Percentiles rank a stretch among this genome's conserved stretches.
Evolutionary conservation across 768 basidiomycete species (phyloP).

Genomic region (Tephrocybe sp.): DNA sequence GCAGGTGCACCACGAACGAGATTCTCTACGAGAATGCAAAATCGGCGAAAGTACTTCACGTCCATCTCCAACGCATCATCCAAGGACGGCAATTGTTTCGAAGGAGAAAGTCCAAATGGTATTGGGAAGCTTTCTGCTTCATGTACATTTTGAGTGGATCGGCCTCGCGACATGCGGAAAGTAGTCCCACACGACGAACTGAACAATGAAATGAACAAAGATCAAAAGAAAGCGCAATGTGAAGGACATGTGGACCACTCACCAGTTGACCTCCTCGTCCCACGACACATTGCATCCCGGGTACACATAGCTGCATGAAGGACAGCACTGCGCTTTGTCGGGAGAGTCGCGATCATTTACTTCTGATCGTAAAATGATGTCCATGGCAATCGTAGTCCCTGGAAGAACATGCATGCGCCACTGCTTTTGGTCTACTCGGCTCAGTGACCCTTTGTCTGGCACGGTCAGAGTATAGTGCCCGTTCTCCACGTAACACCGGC

Average conservation of each 20-base stretch:
- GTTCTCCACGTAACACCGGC: constrained; percentile 2
- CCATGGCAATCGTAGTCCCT: constrained; percentile 9
- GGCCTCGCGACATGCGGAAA: neutral
- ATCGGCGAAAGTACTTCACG: constrained; percentile 7
- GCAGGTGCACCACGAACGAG: neutral
- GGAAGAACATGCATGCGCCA: constrained; percentile 4
- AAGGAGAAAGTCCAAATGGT: too few species aligned
- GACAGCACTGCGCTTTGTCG: neutral
- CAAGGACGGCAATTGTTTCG: neutral
- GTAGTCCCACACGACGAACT: neutral
- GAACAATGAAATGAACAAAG: neutral
- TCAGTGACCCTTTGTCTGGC: neutral
- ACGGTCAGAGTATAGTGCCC: constrained; percentile 5
- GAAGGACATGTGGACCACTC: neutral
- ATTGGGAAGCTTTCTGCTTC: neutral
- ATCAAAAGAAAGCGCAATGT: neutral
- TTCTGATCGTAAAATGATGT: constrained; percentile 5
- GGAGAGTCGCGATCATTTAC: neutral
- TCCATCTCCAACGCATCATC: neutral
- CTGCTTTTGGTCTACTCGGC: neutral
- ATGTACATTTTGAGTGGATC: too few species aligned
- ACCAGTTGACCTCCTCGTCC: constrained; percentile 8
- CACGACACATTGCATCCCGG: neutral
- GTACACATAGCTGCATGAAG: constrained; percentile 1
- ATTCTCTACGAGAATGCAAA: constrained; percentile 1